phyloP scores from a whole-genome alignment of 2,329 filamentous ascomycete genomes.

The Furcasterigmium sp. region DNA sequence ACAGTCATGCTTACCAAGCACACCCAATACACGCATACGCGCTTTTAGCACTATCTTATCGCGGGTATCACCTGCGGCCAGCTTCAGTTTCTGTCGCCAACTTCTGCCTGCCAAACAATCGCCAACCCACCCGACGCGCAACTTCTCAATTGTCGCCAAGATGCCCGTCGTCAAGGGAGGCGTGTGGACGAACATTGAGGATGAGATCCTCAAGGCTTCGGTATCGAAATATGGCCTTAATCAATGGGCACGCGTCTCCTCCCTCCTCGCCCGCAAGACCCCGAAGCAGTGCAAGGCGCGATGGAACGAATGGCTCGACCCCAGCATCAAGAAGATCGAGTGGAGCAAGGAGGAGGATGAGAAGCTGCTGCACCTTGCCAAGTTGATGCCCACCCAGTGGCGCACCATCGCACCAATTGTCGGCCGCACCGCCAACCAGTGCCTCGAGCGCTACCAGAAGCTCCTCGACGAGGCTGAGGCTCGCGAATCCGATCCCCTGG shows the following conservation, averaged over 20 bases:
- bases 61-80: too few relatives aligned
- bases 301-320: slow-evolving; percentile 98
- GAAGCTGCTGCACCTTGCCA: slow-evolving; percentile 91
- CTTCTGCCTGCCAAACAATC: background rate
- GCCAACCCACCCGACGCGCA: background rate
- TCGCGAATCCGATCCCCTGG: slow-evolving; percentile 76
- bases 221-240: slow-evolving; percentile 94
- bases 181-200: slow-evolving; percentile 74
- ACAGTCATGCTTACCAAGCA: too few relatives aligned
- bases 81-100: background rate
- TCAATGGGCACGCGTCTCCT: slow-evolving; percentile 98
- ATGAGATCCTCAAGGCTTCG: slow-evolving; percentile 95
- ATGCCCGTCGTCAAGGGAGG: slow-evolving; percentile 73
- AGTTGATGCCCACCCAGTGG: slow-evolving; percentile 99
- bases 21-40: too few relatives aligned
- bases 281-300: slow-evolving; percentile 98
- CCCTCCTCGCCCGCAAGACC: slow-evolving; percentile 92
- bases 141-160: slow-evolving; percentile 18
- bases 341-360: slow-evolving; percentile 99
- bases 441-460: slow-evolving; percentile 93
- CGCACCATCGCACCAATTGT: slow-evolving; percentile 96
- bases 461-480: slow-evolving; percentile 93
- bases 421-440: slow-evolving; percentile 93
- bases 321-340: slow-evolving; percentile 96
- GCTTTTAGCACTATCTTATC: too few relatives aligned